phyloP scores from a whole-genome alignment of 1,139 yeast species.

The Protomyces inouyei region DNA sequence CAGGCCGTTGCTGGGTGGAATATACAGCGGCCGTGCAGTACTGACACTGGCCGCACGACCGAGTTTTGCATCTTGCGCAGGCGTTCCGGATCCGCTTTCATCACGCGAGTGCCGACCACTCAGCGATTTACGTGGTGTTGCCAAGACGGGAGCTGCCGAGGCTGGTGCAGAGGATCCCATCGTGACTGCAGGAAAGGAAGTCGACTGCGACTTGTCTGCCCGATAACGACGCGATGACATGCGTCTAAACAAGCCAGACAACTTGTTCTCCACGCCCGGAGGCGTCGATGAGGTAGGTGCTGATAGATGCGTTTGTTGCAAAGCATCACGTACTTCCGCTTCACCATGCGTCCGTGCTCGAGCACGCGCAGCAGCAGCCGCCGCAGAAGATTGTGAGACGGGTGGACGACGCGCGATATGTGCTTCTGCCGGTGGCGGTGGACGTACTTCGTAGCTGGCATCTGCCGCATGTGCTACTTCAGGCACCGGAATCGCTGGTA shows the following conservation, averaged over 20 bases:
- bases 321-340: slow-evolving; percentile 13
- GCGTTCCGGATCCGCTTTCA: background rate
- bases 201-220: too few relatives aligned
- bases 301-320: slow-evolving; percentile 15
- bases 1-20: background rate
- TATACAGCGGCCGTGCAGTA: background rate
- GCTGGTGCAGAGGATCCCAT: background rate
- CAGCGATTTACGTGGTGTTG: background rate
- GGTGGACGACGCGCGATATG: background rate
- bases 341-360: slow-evolving; percentile 28
- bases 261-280: slow-evolving; percentile 12
- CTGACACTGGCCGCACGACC: slow-evolving; percentile 14
- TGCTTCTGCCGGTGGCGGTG: background rate
- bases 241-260: slow-evolving; percentile 21
- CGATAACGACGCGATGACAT: slow-evolving; percentile 19
- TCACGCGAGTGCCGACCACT: background rate
- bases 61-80: background rate
- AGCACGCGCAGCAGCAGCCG: slow-evolving; percentile 18
- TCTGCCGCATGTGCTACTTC: slow-evolving; percentile 14
- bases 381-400: background rate
- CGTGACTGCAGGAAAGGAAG: background rate
- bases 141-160: background rate
- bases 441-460: slow-evolving; percentile 4
- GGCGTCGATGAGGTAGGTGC: background rate
- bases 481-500: slow-evolving; percentile 24